phyloP scores from a whole-genome alignment of 2,329 filamentous ascomycete species.

The Cadophora luteo-olivacea region DNA sequence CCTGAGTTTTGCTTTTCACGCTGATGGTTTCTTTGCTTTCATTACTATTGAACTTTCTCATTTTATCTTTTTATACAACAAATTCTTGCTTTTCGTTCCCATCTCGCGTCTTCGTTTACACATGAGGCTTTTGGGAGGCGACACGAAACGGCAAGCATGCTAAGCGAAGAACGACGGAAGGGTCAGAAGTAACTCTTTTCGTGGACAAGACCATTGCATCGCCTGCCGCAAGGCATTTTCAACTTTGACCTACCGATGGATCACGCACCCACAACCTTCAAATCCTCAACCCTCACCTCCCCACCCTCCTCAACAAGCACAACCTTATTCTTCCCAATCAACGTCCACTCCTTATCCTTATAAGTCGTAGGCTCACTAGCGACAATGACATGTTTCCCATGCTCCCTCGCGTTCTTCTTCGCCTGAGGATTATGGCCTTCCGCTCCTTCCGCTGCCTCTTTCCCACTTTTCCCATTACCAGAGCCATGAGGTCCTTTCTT shows the following conservation, averaged over 20 bases:
- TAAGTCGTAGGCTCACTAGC: slow-evolving; percentile 61
- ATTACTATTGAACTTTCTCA: too few relatives aligned
- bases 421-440: slow-evolving; percentile 37
- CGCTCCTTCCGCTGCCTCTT: slow-evolving; percentile 36
- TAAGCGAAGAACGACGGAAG: too few relatives aligned
- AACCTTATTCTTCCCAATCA: slow-evolving; percentile 53
- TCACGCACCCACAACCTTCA: background rate
- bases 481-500: slow-evolving; percentile 44
- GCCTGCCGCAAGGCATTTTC: too few relatives aligned
- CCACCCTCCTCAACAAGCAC: slow-evolving; percentile 26
- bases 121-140: too few relatives aligned
- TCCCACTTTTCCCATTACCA: slow-evolving; percentile 18
- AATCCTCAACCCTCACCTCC: slow-evolving; percentile 20
- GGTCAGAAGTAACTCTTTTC: too few relatives aligned
- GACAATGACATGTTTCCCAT: slow-evolving; percentile 59
- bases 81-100: too few relatives aligned
- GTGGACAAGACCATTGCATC: too few relatives aligned
- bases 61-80: too few relatives aligned
- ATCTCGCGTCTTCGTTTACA: too few relatives aligned
- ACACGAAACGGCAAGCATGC: too few relatives aligned
- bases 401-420: slow-evolving; percentile 47
- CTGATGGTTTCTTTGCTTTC: too few relatives aligned
- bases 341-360: slow-evolving; percentile 56
- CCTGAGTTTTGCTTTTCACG: too few relatives aligned
- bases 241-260: background rate